Percentiles rank a stretch among this genome's conserved stretches.
Evolutionary conservation across 208 protist genomes (phyloP).

Genomic region (Acanthamoeba lenticulata): DNA sequence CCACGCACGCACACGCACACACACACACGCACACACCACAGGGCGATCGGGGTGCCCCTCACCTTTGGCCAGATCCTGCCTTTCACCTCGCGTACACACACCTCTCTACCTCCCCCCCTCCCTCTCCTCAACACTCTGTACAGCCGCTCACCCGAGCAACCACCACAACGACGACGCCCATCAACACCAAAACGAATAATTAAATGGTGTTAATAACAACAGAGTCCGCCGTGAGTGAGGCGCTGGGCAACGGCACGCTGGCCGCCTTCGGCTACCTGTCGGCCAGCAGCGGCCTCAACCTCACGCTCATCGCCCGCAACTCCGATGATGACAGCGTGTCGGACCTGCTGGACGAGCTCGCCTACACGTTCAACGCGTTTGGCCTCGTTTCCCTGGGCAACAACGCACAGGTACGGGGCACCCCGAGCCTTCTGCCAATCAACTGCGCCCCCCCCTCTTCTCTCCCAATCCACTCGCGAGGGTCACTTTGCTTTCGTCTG

Average conservation of each 20-base stretch:
- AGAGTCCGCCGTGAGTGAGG: neutral
- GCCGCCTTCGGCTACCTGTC: neutral
- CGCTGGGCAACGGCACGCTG: neutral
- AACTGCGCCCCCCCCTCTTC: too few relatives aligned
- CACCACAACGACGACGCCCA: too few relatives aligned
- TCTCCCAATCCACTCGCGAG: neutral
- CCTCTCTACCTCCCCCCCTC: neutral
- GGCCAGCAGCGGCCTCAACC: neutral
- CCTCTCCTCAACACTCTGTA: neutral
- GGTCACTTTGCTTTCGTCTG: neutral
- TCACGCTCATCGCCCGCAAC: neutral
- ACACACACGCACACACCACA: neutral
- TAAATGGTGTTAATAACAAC: neutral
- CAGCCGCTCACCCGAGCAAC: neutral
- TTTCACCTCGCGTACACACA: neutral
- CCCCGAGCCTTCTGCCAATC: too few relatives aligned
- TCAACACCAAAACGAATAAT: too few relatives aligned
- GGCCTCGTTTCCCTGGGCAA: neutral
- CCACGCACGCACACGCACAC: neutral
- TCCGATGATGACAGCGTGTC: neutral
- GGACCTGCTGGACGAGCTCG: neutral
- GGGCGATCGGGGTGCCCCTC: neutral
- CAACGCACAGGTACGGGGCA: neutral
- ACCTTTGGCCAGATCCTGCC: neutral
- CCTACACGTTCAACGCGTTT: neutral